Evolutionary conservation across 176 grass and related monocot species (phyloP).

Genomic region (Phoenix dactylifera): DNA sequence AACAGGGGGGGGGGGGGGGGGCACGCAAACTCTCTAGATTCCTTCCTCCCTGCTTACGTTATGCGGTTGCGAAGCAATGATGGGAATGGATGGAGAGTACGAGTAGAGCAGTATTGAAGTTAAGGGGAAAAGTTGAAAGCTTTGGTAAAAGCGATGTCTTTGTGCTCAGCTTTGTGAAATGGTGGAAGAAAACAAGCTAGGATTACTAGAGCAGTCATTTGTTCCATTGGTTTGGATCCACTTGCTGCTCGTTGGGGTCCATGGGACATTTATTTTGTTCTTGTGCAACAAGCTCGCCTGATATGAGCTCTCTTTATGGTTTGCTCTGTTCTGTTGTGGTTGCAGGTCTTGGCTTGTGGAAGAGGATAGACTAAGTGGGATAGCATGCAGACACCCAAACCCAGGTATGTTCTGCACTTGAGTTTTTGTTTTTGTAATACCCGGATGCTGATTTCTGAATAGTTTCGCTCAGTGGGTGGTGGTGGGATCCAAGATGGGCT

Average conservation of each 20-base stretch:
- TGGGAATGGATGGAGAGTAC: too few relatives aligned
- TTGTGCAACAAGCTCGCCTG: not conserved
- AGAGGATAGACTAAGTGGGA: conserved; percentile 29
- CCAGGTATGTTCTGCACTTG: conserved; percentile 38
- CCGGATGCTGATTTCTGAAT: conserved; percentile 11
- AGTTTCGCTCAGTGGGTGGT: not conserved
- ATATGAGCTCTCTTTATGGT: not conserved
- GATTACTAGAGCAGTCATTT: too few relatives aligned
- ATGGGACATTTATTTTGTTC: not conserved
- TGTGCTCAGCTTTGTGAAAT: not conserved
- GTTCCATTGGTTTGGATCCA: conserved; percentile 3
- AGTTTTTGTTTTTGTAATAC: conserved; percentile 4
- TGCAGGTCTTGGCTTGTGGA: conserved; percentile 22
- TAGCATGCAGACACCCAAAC: conserved; percentile 73
- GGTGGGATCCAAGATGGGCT: conserved; percentile 29
- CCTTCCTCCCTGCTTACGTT: too few relatives aligned
- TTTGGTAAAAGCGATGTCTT: conserved; percentile 2
- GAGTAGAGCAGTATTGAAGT: conserved; percentile 9
- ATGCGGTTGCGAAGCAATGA: too few relatives aligned
- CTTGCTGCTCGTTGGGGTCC: not conserved
- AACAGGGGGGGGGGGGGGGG: not conserved
- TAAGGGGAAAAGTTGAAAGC: conserved; percentile 11
- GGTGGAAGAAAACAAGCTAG: not conserved
- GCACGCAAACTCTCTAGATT: too few relatives aligned
- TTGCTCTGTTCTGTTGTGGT: conserved; percentile 17